Evolutionary conservation across 768 basidiomycete genomes (phyloP).

Genomic region (Lactarius tabidus): DNA sequence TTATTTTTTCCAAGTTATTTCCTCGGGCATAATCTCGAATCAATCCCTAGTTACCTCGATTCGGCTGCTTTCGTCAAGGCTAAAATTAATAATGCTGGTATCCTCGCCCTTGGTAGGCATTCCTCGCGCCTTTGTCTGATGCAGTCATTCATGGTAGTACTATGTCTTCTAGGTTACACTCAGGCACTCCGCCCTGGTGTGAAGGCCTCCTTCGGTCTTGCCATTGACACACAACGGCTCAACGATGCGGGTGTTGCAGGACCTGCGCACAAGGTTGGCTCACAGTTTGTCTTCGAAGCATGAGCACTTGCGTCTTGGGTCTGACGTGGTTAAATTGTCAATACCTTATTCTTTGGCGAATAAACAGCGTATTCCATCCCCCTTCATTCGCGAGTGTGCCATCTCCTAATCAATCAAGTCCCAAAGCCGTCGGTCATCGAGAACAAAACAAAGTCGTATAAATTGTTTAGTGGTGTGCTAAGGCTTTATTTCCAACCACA

Average conservation of each 20-base stretch:
- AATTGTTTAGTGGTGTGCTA: conserved; percentile 14
- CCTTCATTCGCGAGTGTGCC: neutral
- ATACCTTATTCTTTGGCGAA: conserved; percentile 20
- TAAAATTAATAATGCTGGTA: conserved; percentile 96
- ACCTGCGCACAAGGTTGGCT: conserved; percentile 64
- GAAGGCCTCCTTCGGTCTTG: conserved; percentile 89
- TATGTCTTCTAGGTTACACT: conserved; percentile 61
- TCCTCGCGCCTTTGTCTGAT: conserved; percentile 2
- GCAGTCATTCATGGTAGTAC: conserved; percentile 18
- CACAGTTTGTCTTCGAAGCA: conserved; percentile 26
- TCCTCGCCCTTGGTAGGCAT: conserved; percentile 70
- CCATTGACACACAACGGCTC: conserved; percentile 89
- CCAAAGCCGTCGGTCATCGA: neutral
- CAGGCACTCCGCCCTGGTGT: conserved; percentile 93
- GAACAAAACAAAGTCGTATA: conserved; percentile 9
- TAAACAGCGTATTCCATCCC: conserved; percentile 9
- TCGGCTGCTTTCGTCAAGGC: conserved; percentile 91
- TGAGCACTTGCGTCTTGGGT: conserved; percentile 16
- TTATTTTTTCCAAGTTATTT: neutral
- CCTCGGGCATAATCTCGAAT: neutral
- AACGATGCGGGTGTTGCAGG: conserved; percentile 61
- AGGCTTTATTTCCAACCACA: conserved; percentile 25
- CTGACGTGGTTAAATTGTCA: conserved; percentile 6
- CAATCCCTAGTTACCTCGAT: conserved; percentile 64
- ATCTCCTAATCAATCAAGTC: neutral